Percentiles rank a stretch among this genome's conserved stretches.
Evolutionary conservation across 306 rosid species (phyloP).

Genomic region (Sphenostylis stenocarpa): DNA sequence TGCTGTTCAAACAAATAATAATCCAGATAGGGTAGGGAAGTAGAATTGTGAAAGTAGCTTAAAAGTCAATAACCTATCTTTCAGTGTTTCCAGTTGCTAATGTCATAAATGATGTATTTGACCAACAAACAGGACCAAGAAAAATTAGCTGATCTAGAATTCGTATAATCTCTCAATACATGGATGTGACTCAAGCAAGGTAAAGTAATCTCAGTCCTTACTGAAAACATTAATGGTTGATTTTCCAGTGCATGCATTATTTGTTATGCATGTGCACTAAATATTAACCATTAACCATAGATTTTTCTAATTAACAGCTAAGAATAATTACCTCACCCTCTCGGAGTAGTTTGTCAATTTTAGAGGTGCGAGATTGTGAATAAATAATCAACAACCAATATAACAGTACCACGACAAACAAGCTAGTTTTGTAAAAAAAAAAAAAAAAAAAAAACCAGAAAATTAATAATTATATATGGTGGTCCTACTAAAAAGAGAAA

Average conservation of each 20-base stretch:
- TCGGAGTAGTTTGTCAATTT: background rate
- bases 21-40: background rate
- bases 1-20: background rate
- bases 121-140: background rate
- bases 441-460: background rate
- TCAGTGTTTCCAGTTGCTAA: background rate
- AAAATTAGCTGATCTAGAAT: background rate
- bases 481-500: background rate
- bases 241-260: background rate
- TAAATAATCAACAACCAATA: background rate
- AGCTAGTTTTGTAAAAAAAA: background rate
- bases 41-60: background rate
- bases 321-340: background rate
- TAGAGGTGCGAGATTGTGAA: background rate
- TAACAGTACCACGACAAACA: background rate
- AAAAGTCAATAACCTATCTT: background rate
- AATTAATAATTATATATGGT: background rate
- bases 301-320: background rate
- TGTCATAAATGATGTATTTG: background rate
- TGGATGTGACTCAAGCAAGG: background rate
- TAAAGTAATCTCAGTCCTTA: background rate
- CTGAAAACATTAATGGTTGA: background rate
- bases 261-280: background rate
- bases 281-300: background rate
- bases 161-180: background rate